Percentiles rank a stretch among this genome's conserved stretches.
phyloP scores from a whole-genome alignment of 2,329 filamentous ascomycete genomes.

The Scedosporium dehoogii region DNA sequence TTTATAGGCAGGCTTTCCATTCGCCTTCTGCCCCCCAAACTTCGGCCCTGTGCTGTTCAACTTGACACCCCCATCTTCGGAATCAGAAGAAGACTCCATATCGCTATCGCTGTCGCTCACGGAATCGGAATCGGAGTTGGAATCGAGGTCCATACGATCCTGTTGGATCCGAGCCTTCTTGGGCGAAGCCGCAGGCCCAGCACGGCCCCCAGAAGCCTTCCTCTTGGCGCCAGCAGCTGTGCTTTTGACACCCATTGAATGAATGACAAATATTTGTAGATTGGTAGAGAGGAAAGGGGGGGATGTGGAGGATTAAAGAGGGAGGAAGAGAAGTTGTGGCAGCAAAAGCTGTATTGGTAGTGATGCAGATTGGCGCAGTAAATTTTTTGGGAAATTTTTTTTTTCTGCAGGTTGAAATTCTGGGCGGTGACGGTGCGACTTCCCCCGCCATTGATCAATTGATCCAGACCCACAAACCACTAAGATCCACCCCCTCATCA shows the following conservation, averaged over 20 bases:
- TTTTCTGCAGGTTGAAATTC: background rate
- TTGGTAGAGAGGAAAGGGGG: background rate
- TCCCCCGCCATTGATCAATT: background rate
- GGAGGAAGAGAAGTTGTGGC: background rate
- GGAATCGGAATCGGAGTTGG: constrained; percentile 15
- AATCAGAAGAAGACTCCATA: constrained; percentile 34
- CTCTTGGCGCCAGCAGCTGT: constrained; percentile 43
- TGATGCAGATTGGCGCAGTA: background rate
- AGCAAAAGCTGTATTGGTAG: background rate
- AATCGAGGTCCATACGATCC: constrained; percentile 19
- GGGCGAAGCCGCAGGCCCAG: constrained; percentile 27
- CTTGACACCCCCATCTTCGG: constrained; percentile 42
- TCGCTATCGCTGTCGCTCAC: constrained; percentile 23
- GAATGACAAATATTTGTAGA: background rate
- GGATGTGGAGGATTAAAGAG: background rate
- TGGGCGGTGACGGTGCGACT: background rate
- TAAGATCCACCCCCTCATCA: too few relatives aligned
- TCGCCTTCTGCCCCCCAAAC: background rate
- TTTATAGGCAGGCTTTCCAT: constrained; percentile 16
- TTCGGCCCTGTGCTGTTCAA: constrained; percentile 23
- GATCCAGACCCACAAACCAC: too few relatives aligned
- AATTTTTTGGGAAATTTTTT: constrained; percentile 2
- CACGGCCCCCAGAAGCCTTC: constrained; percentile 39
- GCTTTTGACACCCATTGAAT: constrained; percentile 22
- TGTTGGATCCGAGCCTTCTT: constrained; percentile 42